Evolutionary conservation across 768 basidiomycete genomes (phyloP).

Genomic region (Porphyrellus cyaneotinctus): DNA sequence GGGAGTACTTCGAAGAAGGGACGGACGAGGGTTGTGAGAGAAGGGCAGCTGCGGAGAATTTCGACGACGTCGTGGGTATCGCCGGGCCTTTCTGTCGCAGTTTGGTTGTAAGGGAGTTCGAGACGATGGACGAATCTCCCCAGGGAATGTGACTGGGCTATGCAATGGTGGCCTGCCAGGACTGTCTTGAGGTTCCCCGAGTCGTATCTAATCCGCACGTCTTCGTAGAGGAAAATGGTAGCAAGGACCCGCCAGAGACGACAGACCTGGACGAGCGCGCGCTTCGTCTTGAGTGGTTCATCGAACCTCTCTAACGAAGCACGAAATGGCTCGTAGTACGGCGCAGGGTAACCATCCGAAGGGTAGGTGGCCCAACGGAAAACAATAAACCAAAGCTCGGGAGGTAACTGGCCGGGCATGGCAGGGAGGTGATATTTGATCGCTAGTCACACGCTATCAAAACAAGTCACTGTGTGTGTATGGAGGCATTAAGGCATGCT

Average conservation of each 20-base stretch:
- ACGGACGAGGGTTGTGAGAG: slow-evolving; percentile 53
- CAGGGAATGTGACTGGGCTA: slow-evolving; percentile 17
- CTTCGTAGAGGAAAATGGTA: slow-evolving; percentile 48
- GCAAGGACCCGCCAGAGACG: slow-evolving; percentile 51
- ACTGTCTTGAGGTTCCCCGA: slow-evolving; percentile 30
- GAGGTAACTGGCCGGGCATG: slow-evolving; percentile 34
- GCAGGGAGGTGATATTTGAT: neutral
- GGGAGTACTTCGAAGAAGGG: slow-evolving; percentile 31
- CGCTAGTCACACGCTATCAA: slow-evolving; percentile 5
- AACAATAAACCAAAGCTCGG: slow-evolving; percentile 54
- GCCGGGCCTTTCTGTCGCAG: slow-evolving; percentile 35
- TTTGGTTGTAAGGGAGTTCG: slow-evolving; percentile 55
- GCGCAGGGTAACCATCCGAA: slow-evolving; percentile 24
- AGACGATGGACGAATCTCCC: slow-evolving; percentile 48
- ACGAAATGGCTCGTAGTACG: slow-evolving; percentile 48
- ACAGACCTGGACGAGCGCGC: slow-evolving; percentile 51
- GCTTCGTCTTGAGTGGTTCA: slow-evolving; percentile 35
- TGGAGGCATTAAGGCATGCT: slow-evolving; percentile 11
- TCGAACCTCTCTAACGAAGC: slow-evolving; percentile 26
- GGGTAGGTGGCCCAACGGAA: slow-evolving; percentile 41
- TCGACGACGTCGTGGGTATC: slow-evolving; percentile 37
- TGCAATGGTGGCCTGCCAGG: slow-evolving; percentile 18
- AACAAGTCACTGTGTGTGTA: neutral
- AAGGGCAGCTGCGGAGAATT: slow-evolving; percentile 46
- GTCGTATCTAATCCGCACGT: slow-evolving; percentile 41